Base-by-base conservation (phyloP, 2,329 filamentous ascomycete species). In the Camptophora hylomeconis region DNA sequence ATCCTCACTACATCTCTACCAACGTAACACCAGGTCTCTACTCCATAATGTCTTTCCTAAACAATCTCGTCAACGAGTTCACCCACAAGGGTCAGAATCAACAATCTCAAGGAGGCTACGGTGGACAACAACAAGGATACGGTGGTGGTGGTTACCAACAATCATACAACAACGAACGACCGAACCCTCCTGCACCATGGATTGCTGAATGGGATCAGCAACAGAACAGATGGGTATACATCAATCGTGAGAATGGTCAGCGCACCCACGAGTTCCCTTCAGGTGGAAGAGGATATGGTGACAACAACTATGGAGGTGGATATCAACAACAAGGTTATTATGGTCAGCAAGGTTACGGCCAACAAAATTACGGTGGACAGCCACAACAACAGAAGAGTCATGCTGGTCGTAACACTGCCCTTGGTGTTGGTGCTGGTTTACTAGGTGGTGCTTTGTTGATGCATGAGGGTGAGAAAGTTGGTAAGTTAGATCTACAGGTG, bases 201-300 rank as follows among this genome's bases (percentile, higher is more conserved):
- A 40, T 51, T 24, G 48, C 60, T n/a, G 51, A 53, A 27, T 64
- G 57, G 57, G 54, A 60, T 26, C 45, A 49, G 13, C 48, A 47
- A 29, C 50, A 52, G 13, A 38, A 49, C 20, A 52, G 58, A 40
- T 63, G 54, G 49, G 42, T 57, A 43, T 65, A 54, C 46, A 45
- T 63, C 36, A 65, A 65, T 45, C 49, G 57, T 30, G 48, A 61
- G 39, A 64, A 51, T 13, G 60, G 60, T 20, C 51, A 62, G 42
- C 49, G 52, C 11, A 56, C 47, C 24, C 58, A 51, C 38, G 47
- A 60, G 17, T 45, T 47, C 25, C 58, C 58, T 7, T 43, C 45
- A 18, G 42, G 23, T 19, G 26, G 32, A 10, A 29, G 30, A 3
- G 32, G 28, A 8, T 27, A 32, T 15, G 20, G 27, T 12, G 28